Conservation (phyloP, 768 basidiomycete genomes). For the Tremella fuciformis region DNA sequence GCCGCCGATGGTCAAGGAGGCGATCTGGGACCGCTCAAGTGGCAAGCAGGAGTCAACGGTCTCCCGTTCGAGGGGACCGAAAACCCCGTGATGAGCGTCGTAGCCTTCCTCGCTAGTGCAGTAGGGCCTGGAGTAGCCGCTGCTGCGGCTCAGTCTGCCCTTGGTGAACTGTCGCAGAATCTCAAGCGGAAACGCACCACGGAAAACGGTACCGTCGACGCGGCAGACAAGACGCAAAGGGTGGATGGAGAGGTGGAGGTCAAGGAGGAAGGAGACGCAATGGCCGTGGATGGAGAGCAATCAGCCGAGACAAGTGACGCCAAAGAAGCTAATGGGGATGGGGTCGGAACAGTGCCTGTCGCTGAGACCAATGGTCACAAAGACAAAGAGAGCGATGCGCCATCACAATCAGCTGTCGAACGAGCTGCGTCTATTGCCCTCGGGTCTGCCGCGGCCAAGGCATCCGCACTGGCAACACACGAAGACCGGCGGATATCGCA, state of each 20-base stretch:
- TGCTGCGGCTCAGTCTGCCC: constrained; percentile 85
- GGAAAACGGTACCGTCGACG: constrained; percentile 41
- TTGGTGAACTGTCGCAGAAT: constrained; percentile 73
- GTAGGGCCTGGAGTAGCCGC: constrained; percentile 86
- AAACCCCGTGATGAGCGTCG: constrained; percentile 98
- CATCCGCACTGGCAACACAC: constrained; percentile 70
- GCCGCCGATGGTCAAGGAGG: constrained; percentile 54
- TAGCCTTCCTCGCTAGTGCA: constrained; percentile 85
- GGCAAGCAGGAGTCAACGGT: constrained; percentile 51
- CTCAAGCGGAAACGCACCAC: constrained; percentile 51
- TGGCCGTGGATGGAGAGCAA: constrained; percentile 55
- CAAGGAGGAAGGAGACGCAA: constrained; percentile 26
- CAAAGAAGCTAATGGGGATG: constrained; percentile 11
- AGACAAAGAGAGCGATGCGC: constrained; percentile 14
- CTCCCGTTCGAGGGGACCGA: constrained; percentile 92
- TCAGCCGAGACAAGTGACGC: background rate
- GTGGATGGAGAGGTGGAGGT: constrained; percentile 13
- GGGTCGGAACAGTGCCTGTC: no score
- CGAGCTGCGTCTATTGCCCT: constrained; percentile 85
- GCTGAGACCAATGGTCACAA: constrained; percentile 11
- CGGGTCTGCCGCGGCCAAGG: constrained; percentile 81
- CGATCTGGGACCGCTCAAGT: constrained; percentile 45
- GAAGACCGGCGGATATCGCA: constrained; percentile 78
- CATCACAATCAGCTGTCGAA: constrained; percentile 65
- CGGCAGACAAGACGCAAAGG: constrained; percentile 20